Evolutionary conservation across 1,139 yeast genomes (phyloP), one percentile per base, ranked within the genome.

Genomic region (Taiozyma sp.): DNA sequence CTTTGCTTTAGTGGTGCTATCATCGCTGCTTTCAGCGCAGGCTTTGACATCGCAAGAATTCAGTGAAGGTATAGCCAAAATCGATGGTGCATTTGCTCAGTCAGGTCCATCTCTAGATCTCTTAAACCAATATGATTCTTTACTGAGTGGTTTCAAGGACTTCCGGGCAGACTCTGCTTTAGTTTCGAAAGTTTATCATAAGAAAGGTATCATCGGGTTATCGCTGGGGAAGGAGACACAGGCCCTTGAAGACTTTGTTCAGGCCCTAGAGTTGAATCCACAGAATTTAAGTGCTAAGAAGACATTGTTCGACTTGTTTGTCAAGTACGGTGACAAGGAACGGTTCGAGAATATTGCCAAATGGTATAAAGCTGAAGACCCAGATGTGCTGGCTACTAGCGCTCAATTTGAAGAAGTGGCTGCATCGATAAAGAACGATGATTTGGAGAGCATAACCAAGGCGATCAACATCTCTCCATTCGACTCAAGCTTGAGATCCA

Each of bases 191-290:
- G 64, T 79, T 5, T 73, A 75, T 57, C 78, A 74, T 61, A 80
- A 78, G 60, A 77, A 76, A 56, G 85, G 84, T 1, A 64, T 80
- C 49, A 74, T 81, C 8, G 81, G 80, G 52, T 66, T 78, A 52
- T 71, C 76, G 39, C 61, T 81, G 55, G 75, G 76, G 43, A 75
- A 73, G 55, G 82, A 76, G 28, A 52, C 60, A 7, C 67, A 68
- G 37, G 83, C 86, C 0, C 69, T 79, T 11, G 62, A 62, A 3
- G 83, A 79, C 61, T 74, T 81, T 51, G 66, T 70, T 47, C 59
- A 56, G 37, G 76, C 81, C 30, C 62, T 81, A 49, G 58, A 62
- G 19, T 62, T 75, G 40, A 78, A 75, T 7, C 57, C 61, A 37
- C 42, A 53, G 0, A 70, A 73, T 56, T 54, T 57, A 13, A 74